Conservation (phyloP, 148 eudicot species). For the Bassia scoparia region DNA sequence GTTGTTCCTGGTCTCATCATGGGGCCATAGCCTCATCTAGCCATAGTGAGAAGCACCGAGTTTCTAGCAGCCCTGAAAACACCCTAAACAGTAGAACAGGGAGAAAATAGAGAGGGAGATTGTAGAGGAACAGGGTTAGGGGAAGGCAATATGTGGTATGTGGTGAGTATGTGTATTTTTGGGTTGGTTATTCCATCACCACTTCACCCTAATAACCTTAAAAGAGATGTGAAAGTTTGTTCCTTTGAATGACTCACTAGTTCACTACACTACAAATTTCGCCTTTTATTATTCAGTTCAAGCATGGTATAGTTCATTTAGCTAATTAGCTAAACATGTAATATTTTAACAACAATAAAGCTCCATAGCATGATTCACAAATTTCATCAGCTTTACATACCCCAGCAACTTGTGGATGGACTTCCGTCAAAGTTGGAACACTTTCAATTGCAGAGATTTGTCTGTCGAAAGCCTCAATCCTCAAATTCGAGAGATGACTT, state of each 20-base stretch:
- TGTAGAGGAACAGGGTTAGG: background rate
- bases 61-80: background rate
- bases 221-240: background rate
- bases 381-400: constrained; percentile 34
- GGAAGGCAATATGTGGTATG: background rate
- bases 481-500: constrained; percentile 52
- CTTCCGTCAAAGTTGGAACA: constrained; percentile 35
- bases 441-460: constrained; percentile 51
- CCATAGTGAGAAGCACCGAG: background rate
- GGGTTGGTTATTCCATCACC: background rate
- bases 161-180: background rate
- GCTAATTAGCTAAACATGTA: too few species aligned
- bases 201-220: background rate
- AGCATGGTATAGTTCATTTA: background rate
- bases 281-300: background rate
- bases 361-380: background rate
- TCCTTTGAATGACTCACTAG: background rate
- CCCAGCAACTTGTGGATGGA: constrained; percentile 44
- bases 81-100: background rate
- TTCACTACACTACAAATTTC: too few species aligned
- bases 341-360: background rate
- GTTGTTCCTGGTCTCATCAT: background rate
- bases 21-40: background rate
- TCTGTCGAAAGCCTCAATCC: constrained; percentile 45
- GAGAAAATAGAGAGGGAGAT: background rate